Percentiles rank a stretch among this genome's conserved stretches.
Evolutionary conservation across 2,329 filamentous ascomycete species (phyloP).

Genomic region (Botrytis medusae): DNA sequence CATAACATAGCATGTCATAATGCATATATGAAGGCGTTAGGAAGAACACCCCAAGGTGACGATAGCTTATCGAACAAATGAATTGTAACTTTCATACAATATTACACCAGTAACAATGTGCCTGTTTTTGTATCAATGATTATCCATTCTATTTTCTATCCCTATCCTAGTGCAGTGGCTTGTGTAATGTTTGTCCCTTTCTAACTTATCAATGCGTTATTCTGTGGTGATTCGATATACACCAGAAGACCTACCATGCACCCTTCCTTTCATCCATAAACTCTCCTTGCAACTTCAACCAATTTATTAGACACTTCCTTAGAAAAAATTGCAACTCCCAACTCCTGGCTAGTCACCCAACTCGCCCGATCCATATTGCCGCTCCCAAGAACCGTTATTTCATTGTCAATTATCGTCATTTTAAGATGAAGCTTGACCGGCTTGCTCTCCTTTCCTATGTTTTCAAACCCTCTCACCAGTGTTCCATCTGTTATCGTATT

Average conservation of each 20-base stretch:
- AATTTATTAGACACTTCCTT: conserved; percentile 40
- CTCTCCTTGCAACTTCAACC: conserved; percentile 23
- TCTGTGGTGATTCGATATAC: not conserved
- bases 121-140: not conserved
- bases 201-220: not conserved
- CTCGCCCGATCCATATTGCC: conserved; percentile 84
- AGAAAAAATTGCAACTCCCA: conserved; percentile 62
- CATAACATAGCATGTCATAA: conserved; percentile 4
- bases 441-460: conserved; percentile 51
- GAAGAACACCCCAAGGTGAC: not conserved
- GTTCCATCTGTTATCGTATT: not conserved
- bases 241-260: not conserved
- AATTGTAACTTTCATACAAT: not conserved
- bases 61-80: not conserved
- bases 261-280: not conserved
- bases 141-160: not conserved
- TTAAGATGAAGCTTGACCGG: conserved; percentile 73
- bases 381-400: conserved; percentile 69
- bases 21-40: conserved; percentile 14
- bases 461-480: not conserved
- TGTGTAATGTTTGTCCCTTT: not conserved
- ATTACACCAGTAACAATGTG: no score
- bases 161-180: no score
- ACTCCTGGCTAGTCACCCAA: conserved; percentile 84
- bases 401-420: conserved; percentile 68